phyloP scores from a whole-genome alignment of 2,329 filamentous ascomycete genomes.

The Daldinia sp. region DNA sequence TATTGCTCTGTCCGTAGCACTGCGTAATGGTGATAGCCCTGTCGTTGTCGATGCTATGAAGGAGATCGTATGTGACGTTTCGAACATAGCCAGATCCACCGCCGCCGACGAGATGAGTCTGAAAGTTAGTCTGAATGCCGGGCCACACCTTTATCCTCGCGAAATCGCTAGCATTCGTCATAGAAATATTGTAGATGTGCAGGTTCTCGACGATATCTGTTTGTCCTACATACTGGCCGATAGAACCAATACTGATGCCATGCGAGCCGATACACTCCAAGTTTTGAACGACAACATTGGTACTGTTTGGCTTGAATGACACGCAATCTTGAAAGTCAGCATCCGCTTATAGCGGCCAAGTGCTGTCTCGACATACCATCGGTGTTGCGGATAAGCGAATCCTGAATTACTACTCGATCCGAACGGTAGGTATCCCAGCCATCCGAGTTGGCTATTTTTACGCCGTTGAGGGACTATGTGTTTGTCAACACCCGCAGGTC shows the following conservation, averaged over 20 bases:
- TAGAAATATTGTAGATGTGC: slow-evolving; percentile 68
- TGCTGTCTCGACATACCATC: slow-evolving; percentile 53
- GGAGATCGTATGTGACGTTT: slow-evolving; percentile 73
- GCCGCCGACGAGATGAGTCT: slow-evolving; percentile 70
- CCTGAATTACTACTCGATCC: slow-evolving; percentile 69
- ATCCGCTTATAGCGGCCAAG: not conserved
- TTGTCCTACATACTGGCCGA: slow-evolving; percentile 71
- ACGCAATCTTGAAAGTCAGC: slow-evolving; percentile 63
- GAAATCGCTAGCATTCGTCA: slow-evolving; percentile 68
- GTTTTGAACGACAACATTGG: slow-evolving; percentile 72
- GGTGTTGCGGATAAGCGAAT: slow-evolving; percentile 69
- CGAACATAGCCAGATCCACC: slow-evolving; percentile 66
- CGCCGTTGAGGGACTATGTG: slow-evolving; percentile 51
- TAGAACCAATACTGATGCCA: slow-evolving; percentile 75
- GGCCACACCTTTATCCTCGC: slow-evolving; percentile 81
- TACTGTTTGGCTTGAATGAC: slow-evolving; percentile 78
- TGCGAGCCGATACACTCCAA: slow-evolving; percentile 74
- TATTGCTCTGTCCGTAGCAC: slow-evolving; percentile 62
- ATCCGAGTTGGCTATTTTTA: slow-evolving; percentile 68
- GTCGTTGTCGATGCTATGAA: slow-evolving; percentile 68
- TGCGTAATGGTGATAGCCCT: slow-evolving; percentile 72
- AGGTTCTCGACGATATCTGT: slow-evolving; percentile 74
- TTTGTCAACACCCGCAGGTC: slow-evolving; percentile 1
- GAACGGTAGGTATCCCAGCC: slow-evolving; percentile 72
- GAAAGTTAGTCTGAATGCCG: slow-evolving; percentile 61